phyloP scores from a whole-genome alignment of 148 eudicot species.

The Camellia sinensis region DNA sequence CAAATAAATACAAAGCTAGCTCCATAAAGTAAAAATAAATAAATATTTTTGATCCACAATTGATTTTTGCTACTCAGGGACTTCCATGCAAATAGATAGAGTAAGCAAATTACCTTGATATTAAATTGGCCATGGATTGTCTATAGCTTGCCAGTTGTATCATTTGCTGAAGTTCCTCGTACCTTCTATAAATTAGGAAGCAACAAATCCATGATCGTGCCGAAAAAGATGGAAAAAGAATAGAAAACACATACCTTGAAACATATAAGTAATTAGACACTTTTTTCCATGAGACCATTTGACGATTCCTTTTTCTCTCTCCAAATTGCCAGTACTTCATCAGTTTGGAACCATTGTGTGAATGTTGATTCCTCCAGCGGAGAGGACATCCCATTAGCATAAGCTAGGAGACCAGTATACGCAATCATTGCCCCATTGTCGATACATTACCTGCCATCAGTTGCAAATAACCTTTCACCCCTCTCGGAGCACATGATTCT shows the following conservation, averaged over 20 bases:
- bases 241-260: background rate
- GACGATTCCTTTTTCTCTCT: conserved; percentile 50
- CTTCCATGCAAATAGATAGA: background rate
- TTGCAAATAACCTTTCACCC: conserved; percentile 68
- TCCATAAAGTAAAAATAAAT: too few relatives aligned
- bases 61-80: too few relatives aligned
- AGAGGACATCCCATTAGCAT: conserved; percentile 57
- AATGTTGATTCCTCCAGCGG: conserved; percentile 78
- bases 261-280: background rate
- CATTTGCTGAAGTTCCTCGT: background rate
- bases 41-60: too few relatives aligned
- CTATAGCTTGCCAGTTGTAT: background rate
- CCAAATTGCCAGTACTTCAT: conserved; percentile 87
- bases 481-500: conserved; percentile 80
- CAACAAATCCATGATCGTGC: background rate
- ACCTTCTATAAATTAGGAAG: background rate
- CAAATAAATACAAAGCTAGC: too few relatives aligned
- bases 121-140: background rate
- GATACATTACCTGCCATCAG: conserved; percentile 80
- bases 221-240: background rate
- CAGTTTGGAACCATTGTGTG: conserved; percentile 82
- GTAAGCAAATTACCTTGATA: background rate
- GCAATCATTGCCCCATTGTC: conserved; percentile 98
- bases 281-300: background rate
- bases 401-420: conserved; percentile 80